Percentiles rank a stretch among this genome's conserved stretches.
These are phyloP conservation scores for Tephrocybe sp. DNA, from an alignment of 768 basidiomycete species.

Conservation along the genomic window DNA sequence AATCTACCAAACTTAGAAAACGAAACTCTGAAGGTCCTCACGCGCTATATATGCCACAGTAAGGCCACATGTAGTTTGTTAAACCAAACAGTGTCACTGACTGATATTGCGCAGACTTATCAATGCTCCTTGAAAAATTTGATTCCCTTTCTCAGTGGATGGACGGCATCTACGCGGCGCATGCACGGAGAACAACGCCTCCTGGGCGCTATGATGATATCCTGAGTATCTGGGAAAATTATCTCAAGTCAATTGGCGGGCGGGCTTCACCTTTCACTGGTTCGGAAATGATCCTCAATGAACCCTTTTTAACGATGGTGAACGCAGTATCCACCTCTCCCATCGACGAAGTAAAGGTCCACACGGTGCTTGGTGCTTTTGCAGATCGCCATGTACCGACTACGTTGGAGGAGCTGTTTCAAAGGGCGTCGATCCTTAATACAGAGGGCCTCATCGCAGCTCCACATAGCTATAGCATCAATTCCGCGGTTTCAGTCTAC, in stretches of 20 bases:
- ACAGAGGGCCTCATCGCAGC: too few relatives aligned
- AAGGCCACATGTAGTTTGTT: too few relatives aligned
- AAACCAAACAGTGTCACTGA: neutral
- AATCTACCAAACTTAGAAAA: neutral
- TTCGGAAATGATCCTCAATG: neutral
- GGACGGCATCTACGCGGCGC: neutral
- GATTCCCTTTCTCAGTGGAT: neutral
- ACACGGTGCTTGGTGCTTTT: neutral
- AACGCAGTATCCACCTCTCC: neutral
- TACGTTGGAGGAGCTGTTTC: neutral
- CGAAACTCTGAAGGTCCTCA: neutral
- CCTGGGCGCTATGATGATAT: neutral
- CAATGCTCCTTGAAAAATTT: neutral
- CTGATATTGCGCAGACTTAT: neutral
- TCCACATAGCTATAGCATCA: conserved; percentile 1
- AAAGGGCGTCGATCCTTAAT: neutral
- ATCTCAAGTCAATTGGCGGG: neutral
- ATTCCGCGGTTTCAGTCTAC: conserved; percentile 3
- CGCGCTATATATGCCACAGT: neutral
- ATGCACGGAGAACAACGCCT: neutral
- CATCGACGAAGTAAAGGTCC: neutral
- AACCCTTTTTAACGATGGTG: neutral
- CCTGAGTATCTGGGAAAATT: neutral
- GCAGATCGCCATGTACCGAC: neutral
- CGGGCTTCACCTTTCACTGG: neutral